A percentile compares a stretch with the other conserved stretches of the same genome.
Evolutionary conservation across 352 stramenopile genomes (phyloP).

Genomic region (Phytophthora multivora): DNA sequence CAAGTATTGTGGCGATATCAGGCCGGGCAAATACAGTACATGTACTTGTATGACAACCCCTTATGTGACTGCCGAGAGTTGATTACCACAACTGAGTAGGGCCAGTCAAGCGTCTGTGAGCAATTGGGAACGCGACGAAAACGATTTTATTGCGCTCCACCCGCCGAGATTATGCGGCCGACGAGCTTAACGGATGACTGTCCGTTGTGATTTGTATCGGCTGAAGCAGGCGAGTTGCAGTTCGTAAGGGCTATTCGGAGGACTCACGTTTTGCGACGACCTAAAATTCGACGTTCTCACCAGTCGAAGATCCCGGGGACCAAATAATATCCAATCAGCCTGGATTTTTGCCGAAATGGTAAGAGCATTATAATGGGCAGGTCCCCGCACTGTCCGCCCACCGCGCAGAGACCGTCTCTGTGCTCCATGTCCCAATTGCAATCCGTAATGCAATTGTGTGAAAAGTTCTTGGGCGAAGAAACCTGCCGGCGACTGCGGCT

Average conservation of each 20-base stretch:
- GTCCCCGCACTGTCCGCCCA: constrained; percentile 13
- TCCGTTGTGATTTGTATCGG: not conserved
- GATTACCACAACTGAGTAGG: constrained; percentile 4
- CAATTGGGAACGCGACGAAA: not conserved
- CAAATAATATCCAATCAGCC: constrained; percentile 39
- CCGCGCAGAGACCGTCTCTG: constrained; percentile 18
- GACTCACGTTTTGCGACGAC: constrained; percentile 12
- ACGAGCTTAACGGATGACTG: not conserved
- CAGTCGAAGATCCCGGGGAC: constrained; percentile 34
- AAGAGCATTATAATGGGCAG: not conserved
- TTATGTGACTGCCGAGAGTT: not conserved
- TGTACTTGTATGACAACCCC: no score
- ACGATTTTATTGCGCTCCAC: not conserved
- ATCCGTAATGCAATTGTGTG: constrained; percentile 24
- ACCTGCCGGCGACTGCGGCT: constrained; percentile 11
- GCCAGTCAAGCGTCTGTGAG: not conserved
- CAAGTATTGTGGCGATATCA: no score
- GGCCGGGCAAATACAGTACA: no score
- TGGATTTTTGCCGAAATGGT: constrained; percentile 27
- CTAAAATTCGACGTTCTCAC: constrained; percentile 21
- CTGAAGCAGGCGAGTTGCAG: not conserved
- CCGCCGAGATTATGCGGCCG: not conserved
- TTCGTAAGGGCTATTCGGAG: not conserved
- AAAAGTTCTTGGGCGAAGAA: constrained; percentile 20
- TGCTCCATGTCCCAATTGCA: constrained; percentile 35